A percentile compares a stretch with the other conserved stretches of the same genome.
These are phyloP conservation scores for Coemansia sp. DNA, from an alignment of 192 early-diverging fungal species.

Conservation along the genomic window DNA sequence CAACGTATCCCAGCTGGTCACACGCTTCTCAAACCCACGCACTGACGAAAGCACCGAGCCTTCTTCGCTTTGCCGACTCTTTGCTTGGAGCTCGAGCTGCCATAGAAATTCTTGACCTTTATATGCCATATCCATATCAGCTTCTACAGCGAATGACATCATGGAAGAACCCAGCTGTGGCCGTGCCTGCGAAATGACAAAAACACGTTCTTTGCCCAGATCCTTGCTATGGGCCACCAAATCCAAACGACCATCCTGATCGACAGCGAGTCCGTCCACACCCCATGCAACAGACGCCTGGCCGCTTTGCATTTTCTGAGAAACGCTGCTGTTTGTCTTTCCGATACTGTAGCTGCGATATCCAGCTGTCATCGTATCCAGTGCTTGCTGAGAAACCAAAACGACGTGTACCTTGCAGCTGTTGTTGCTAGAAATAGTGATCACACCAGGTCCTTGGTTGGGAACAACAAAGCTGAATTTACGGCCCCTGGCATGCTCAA, in stretches of 20 bases:
- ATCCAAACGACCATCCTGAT: not conserved
- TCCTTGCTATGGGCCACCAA: slow-evolving; percentile 5
- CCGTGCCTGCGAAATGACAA: slow-evolving; percentile 14
- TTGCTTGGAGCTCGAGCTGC: slow-evolving; percentile 2
- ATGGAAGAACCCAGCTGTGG: slow-evolving; percentile 7
- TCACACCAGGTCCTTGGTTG: slow-evolving; percentile 32
- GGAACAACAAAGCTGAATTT: slow-evolving; percentile 53
- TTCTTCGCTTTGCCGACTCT: not conserved
- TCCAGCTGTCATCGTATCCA: slow-evolving; percentile 38
- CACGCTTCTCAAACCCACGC: slow-evolving; percentile 34
- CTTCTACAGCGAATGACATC: not conserved
- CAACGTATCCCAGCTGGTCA: slow-evolving; percentile 41
- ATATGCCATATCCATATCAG: not conserved
- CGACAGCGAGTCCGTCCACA: slow-evolving; percentile 7
- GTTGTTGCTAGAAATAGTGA: slow-evolving; percentile 6
- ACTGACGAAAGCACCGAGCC: slow-evolving; percentile 10
- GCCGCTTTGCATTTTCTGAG: not conserved
- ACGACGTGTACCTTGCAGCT: slow-evolving; percentile 23
- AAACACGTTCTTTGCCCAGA: not conserved
- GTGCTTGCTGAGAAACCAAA: slow-evolving; percentile 23
- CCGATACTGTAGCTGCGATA: slow-evolving; percentile 17
- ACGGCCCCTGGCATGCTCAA: slow-evolving; percentile 41
- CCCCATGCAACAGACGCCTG: slow-evolving; percentile 37
- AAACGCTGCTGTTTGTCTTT: not conserved
- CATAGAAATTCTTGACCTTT: slow-evolving; percentile 24